Base-by-base conservation (phyloP, 768 basidiomycete genomes). In the Mycena metata region DNA sequence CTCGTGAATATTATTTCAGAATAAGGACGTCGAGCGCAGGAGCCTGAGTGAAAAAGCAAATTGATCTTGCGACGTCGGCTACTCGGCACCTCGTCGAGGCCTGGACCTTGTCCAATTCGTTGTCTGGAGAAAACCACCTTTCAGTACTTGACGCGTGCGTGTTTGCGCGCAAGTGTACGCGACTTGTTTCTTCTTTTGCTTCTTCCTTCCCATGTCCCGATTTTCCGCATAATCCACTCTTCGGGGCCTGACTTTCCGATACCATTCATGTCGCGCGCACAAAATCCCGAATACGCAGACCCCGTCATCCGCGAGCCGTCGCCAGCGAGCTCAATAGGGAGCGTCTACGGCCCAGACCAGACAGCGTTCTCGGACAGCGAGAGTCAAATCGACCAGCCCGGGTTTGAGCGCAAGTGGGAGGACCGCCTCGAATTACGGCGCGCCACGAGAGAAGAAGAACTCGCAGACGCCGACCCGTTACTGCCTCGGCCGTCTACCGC, bases 241-340 rank as follows among this genome's bases (percentile, higher is more conserved):
- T 26, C 60, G n/a, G 52, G n/a, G n/a, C n/a, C n/a, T n/a, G n/a
- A n/a, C n/a, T n/a, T n/a, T n/a, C n/a, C n/a, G n/a, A n/a, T n/a
- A n/a, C n/a, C n/a, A n/a, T n/a, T 5, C 17, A 68, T 68, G 60
- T 68, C 67, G 17, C 61, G 50, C 30, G 17, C 61, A 23, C n/a
- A n/a, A n/a, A 57, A 58, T 60, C 80, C 83, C 6, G 84, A 84
- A 75, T 87, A 88, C 65, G 83, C 84, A 6, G 79, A 83, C 19
- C 84, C 85, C 30, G 81, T 85, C 24, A 75, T 85, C 35, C 84
- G 85, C 11, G 80, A 83, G 11, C 80, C 86, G 2, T 88, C 87
- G 12, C 86, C 86, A 15, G 82, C 86, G 19, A 86, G 85, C 64
- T 87, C 87, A 16, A 79, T 87, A 21, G 86, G 86, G 46, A 86